phyloP scores from a whole-genome alignment of 2,329 filamentous ascomycete genomes.

The Hymenoscyphus repandus region DNA sequence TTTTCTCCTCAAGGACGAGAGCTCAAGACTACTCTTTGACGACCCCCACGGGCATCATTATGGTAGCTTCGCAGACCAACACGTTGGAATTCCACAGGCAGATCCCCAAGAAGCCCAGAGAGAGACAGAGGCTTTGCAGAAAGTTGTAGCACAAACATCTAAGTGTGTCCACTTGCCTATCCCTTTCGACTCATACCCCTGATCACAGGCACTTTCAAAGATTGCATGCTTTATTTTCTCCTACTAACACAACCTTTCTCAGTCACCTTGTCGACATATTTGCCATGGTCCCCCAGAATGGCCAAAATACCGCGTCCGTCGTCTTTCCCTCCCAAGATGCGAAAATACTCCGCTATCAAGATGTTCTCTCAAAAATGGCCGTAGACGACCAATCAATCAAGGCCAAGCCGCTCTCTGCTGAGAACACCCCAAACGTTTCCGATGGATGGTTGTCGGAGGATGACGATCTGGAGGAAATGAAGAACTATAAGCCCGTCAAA shows the following conservation, averaged over 20 bases:
- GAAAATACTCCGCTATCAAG: conserved; percentile 53
- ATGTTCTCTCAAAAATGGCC: conserved; percentile 55
- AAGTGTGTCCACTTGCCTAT: conserved; percentile 40
- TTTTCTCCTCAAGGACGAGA: conserved; percentile 26
- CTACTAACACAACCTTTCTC: conserved; percentile 8
- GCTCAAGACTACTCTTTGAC: conserved; percentile 53
- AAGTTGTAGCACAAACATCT: conserved; percentile 58
- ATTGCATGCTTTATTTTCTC: neutral
- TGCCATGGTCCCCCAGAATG: conserved; percentile 53
- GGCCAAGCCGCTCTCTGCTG: conserved; percentile 26
- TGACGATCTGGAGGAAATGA: conserved; percentile 28
- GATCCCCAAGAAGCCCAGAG: conserved; percentile 58
- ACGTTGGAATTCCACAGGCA: conserved; percentile 45
- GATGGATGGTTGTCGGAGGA: conserved; percentile 42
- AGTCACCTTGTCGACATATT: conserved; percentile 66
- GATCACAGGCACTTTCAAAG: neutral
- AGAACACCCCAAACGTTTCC: conserved; percentile 21
- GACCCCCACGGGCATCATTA: conserved; percentile 55
- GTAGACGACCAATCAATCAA: conserved; percentile 39
- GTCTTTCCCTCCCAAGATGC: conserved; percentile 50
- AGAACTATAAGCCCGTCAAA: conserved; percentile 27
- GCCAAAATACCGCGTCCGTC: conserved; percentile 30
- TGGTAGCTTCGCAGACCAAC: conserved; percentile 56
- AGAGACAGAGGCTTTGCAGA: conserved; percentile 59
- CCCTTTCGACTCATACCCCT: neutral